These are phyloP conservation scores for Cryphonectria nitschkei DNA, from an alignment of 2,329 filamentous ascomycete genomes.

Conservation along the genomic window DNA sequence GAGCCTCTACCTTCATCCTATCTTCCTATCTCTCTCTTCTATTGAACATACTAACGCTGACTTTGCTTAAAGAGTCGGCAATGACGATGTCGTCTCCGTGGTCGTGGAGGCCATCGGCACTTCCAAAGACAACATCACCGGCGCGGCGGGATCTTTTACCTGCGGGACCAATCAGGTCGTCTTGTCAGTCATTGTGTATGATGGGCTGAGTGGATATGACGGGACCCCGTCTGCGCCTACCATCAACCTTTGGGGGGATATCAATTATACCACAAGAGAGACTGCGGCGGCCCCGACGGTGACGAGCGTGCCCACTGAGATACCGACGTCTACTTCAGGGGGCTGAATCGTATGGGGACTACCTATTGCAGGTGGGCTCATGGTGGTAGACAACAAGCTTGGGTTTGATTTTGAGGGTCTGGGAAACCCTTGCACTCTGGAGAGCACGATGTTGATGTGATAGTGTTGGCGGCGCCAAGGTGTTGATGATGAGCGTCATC, in stretches of 20 bases:
- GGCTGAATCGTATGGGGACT: background rate
- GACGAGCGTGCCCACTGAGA: slow-evolving; percentile 7
- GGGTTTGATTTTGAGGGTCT: background rate
- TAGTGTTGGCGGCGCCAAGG: background rate
- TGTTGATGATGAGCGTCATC: background rate
- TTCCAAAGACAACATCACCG: background rate
- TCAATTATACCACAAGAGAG: background rate
- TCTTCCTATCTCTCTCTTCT: background rate
- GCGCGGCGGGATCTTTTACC: background rate
- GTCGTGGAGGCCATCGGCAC: slow-evolving; percentile 11
- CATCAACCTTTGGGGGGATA: slow-evolving; percentile 10
- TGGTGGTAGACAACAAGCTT: background rate
- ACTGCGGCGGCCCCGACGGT: slow-evolving; percentile 1
- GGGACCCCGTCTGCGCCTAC: background rate
- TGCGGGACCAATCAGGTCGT: slow-evolving; percentile 13
- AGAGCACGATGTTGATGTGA: background rate
- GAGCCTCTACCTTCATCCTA: no score
- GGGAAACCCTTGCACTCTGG: no score
- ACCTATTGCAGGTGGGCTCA: background rate
- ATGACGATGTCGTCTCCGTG: slow-evolving; percentile 18
- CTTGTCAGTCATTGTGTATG: slow-evolving; percentile 17
- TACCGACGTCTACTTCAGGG: background rate
- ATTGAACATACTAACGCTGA: background rate
- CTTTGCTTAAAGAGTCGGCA: slow-evolving; percentile 17
- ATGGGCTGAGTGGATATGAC: slow-evolving; percentile 16